phyloP scores from a whole-genome alignment of 2,329 filamentous ascomycete species.

The Neodidymelliopsis sp. region DNA sequence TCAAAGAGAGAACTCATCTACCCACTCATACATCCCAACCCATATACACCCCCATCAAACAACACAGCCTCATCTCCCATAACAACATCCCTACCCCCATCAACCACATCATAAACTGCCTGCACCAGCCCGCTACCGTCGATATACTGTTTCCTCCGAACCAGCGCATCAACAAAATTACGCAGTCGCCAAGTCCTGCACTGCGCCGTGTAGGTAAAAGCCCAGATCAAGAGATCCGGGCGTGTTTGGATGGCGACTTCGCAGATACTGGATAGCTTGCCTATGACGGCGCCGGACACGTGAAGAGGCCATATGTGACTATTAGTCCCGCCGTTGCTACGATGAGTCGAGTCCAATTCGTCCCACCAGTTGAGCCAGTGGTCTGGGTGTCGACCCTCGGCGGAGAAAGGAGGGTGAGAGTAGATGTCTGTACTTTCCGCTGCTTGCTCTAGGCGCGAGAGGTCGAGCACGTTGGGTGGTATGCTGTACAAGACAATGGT shows the following conservation, averaged over 20 bases:
- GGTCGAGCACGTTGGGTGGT: slow-evolving; percentile 58
- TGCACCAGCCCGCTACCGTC: slow-evolving; percentile 39
- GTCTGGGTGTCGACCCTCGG: slow-evolving; percentile 26
- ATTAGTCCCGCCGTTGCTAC: slow-evolving; percentile 3
- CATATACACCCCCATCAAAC: no score
- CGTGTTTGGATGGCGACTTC: slow-evolving; percentile 60
- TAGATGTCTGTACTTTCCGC: slow-evolving; percentile 31
- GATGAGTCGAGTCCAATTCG: slow-evolving; percentile 13
- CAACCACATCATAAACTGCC: slow-evolving; percentile 6
- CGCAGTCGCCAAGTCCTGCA: slow-evolving; percentile 59
- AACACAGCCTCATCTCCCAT: slow-evolving; percentile 25
- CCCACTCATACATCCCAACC: no score
- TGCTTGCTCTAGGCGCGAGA: slow-evolving; percentile 43
- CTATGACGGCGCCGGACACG: slow-evolving; percentile 60
- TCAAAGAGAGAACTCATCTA: no score
- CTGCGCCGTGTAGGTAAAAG: slow-evolving; percentile 55
- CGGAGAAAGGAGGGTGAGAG: slow-evolving; percentile 17
- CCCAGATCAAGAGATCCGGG: slow-evolving; percentile 60
- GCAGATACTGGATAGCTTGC: slow-evolving; percentile 54
- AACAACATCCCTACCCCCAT: slow-evolving; percentile 22
- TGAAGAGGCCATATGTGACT: slow-evolving; percentile 56
- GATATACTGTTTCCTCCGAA: slow-evolving; percentile 22
- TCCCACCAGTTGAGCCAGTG: slow-evolving; percentile 44
- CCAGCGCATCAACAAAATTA: slow-evolving; percentile 20
- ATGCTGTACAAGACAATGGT: slow-evolving; percentile 67